Conservation (phyloP, 192 early-diverging fungal genomes). For the Polychytrium aggregatum region DNA sequence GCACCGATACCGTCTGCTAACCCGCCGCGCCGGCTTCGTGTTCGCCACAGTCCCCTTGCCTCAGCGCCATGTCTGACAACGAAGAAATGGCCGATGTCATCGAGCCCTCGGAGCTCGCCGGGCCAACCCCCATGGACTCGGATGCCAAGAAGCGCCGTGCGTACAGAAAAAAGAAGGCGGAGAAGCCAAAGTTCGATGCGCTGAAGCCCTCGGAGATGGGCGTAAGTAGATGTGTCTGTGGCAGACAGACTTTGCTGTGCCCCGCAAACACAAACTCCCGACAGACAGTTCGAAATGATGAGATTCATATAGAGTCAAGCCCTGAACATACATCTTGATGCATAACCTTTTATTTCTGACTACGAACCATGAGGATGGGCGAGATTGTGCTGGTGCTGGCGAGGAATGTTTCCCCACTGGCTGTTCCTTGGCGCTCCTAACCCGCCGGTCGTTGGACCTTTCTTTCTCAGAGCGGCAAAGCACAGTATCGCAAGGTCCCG, state of each 20-base stretch:
- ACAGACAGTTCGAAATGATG: conserved; percentile 4
- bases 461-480: conserved; percentile 6
- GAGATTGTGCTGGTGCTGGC: neutral
- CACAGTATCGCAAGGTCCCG: conserved; percentile 64
- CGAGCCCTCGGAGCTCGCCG: too few species aligned
- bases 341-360: conserved; percentile 9
- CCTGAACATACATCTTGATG: conserved; percentile 13
- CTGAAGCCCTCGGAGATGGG: conserved; percentile 3
- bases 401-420: neutral
- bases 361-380: conserved; percentile 8
- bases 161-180: conserved; percentile 1
- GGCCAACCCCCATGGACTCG: too few species aligned
- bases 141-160: too few species aligned
- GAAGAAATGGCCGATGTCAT: too few species aligned
- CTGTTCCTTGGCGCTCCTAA: neutral
- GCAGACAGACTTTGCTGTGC: too few species aligned
- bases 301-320: conserved; percentile 35
- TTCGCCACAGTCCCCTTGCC: too few species aligned
- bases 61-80: too few species aligned
- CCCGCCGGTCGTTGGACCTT: neutral
- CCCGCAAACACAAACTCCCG: neutral
- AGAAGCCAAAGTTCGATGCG: conserved; percentile 2
- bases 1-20: too few species aligned
- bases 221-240: too few species aligned
- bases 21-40: too few species aligned